Evolutionary conservation across 257 asterid genomes (phyloP).

Genomic region (Marsdenia floribunda): DNA sequence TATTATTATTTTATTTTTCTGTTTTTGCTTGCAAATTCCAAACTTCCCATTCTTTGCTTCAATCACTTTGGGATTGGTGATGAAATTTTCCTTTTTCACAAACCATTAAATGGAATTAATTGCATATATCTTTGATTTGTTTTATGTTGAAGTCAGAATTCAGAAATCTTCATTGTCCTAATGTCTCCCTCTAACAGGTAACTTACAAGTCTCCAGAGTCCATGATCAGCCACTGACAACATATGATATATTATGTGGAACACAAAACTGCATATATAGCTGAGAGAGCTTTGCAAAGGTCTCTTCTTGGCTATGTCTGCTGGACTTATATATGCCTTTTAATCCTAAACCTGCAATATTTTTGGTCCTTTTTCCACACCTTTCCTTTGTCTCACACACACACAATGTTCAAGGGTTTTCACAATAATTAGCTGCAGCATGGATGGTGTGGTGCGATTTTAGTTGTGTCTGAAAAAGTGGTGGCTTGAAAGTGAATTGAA

Average conservation of each 20-base stretch:
- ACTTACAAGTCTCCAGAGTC: conserved; percentile 27
- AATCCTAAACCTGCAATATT: background rate
- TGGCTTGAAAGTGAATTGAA: conserved; percentile 34
- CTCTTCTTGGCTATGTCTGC: conserved; percentile 9
- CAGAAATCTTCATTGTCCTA: conserved; percentile 38
- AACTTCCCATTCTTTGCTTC: background rate
- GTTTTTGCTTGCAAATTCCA: conserved; percentile 3
- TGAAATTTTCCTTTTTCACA: conserved; percentile 12
- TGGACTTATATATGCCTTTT: background rate
- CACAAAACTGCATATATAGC: background rate
- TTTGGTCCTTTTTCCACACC: background rate
- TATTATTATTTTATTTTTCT: too few species aligned
- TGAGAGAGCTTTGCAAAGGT: background rate
- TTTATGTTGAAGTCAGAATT: conserved; percentile 32
- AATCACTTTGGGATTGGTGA: conserved; percentile 40
- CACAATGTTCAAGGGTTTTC: conserved; percentile 23
- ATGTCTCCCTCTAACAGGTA: conserved; percentile 52
- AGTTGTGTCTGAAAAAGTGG: conserved; percentile 32
- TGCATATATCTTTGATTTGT: conserved; percentile 35
- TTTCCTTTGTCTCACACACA: conserved; percentile 3
- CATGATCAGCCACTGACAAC: conserved; percentile 27
- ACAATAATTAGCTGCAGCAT: conserved; percentile 29
- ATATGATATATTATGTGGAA: conserved; percentile 7
- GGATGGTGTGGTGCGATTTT: background rate
- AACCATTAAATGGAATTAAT: conserved; percentile 27